These are phyloP conservation scores for Heritiera fomes DNA, from an alignment of 345 rosid species.

Conservation along the genomic window DNA sequence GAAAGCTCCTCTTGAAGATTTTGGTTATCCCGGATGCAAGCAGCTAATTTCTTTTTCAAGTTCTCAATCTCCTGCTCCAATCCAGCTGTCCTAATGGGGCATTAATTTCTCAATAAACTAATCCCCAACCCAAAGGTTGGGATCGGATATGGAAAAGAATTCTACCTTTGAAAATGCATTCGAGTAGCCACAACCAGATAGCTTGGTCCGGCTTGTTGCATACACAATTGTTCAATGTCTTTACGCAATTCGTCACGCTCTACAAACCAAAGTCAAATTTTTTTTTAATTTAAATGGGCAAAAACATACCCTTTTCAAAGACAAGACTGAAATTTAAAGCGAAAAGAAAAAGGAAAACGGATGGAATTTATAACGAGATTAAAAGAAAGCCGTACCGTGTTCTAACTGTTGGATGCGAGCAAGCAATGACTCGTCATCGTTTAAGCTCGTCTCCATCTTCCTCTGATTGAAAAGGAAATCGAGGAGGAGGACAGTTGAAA, in stretches of 20 bases:
- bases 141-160: not conserved
- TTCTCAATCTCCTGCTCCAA: slow-evolving; percentile 97
- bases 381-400: slow-evolving; percentile 43
- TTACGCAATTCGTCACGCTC: slow-evolving; percentile 88
- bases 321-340: not conserved
- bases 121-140: not conserved
- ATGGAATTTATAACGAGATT: not conserved
- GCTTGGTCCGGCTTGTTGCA: slow-evolving; percentile 97
- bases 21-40: slow-evolving; percentile 64
- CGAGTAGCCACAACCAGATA: slow-evolving; percentile 84
- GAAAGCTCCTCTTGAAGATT: slow-evolving; percentile 98
- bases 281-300: not conserved
- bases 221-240: slow-evolving; percentile 94
- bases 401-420: slow-evolving; percentile 80
- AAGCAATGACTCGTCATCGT: slow-evolving; percentile 45
- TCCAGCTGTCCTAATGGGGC: slow-evolving; percentile 85
- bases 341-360: not conserved
- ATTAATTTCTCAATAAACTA: slow-evolving; percentile 24
- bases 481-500: not conserved
- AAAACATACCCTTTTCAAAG: not conserved
- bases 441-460: slow-evolving; percentile 56
- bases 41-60: slow-evolving; percentile 64
- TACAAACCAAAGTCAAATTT: slow-evolving; percentile 25
- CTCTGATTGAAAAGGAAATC: not conserved
- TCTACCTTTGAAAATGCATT: slow-evolving; percentile 95